Conservation (phyloP, 495 filamentous ascomycete species). For the Penicillium fimorum region DNA sequence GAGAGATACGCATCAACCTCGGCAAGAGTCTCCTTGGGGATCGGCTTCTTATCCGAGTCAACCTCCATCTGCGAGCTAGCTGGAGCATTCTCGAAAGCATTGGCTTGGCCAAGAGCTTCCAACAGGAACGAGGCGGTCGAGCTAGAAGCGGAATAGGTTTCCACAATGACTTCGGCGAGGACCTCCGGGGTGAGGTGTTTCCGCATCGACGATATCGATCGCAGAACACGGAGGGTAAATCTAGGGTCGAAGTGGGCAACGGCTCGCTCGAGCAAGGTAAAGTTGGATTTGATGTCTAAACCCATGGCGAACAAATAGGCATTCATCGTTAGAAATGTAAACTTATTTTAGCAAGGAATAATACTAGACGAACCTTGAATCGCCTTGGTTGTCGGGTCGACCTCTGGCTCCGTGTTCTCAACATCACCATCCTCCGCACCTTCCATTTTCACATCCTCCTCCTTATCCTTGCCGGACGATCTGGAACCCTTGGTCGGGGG, state of each 20-base stretch:
- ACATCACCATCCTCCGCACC: constrained; percentile 56
- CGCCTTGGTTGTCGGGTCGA: constrained; percentile 63
- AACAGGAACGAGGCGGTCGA: constrained; percentile 67
- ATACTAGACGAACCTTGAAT: constrained; percentile 50
- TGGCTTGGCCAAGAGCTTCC: constrained; percentile 60
- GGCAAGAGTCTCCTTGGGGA: constrained; percentile 71
- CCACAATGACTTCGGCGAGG: constrained; percentile 73
- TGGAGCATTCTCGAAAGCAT: constrained; percentile 56
- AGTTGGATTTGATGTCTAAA: constrained; percentile 91
- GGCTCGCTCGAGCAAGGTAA: constrained; percentile 84
- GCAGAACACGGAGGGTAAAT: constrained; percentile 88
- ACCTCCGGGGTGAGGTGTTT: constrained; percentile 83
- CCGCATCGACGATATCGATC: constrained; percentile 92
- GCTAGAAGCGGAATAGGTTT: constrained; percentile 69
- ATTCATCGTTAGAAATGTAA: constrained; percentile 5
- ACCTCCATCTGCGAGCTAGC: constrained; percentile 71
- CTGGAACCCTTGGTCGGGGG: constrained; percentile 73
- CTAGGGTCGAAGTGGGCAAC: constrained; percentile 91
- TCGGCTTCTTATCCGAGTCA: constrained; percentile 56
- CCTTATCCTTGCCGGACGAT: constrained; percentile 61
- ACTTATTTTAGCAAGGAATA: not conserved
- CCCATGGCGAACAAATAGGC: not conserved
- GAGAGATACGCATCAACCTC: constrained; percentile 92
- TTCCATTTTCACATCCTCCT: constrained; percentile 76
- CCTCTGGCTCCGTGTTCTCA: constrained; percentile 50